A percentile compares a stretch with the other conserved stretches of the same genome.
Conservation (phyloP, 225 moss, liverwort and hornwort genomes). For the Pseudisothecium myosuroides region DNA sequence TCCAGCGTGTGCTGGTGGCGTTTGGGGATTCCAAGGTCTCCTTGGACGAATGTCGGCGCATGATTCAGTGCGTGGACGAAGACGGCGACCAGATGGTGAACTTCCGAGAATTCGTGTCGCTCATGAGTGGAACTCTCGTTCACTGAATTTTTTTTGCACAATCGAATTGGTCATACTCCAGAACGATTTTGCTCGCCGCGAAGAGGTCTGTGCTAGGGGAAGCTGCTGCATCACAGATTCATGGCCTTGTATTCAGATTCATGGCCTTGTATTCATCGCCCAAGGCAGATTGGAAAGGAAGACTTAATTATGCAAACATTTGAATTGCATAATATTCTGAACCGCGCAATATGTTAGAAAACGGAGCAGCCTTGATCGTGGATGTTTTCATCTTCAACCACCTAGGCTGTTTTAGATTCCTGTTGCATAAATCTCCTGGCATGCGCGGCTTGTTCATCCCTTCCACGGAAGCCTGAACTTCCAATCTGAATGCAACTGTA, state of each 20-base stretch:
- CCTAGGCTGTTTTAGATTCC: not conserved
- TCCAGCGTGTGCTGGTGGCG: slow-evolving; percentile 34
- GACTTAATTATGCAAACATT: not conserved
- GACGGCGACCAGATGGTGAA: slow-evolving; percentile 16
- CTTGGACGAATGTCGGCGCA: slow-evolving; percentile 32
- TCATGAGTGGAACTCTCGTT: not conserved
- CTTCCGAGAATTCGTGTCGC: slow-evolving; percentile 7
- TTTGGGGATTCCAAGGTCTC: slow-evolving; percentile 39
- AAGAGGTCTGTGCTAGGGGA: not conserved
- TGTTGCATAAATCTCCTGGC: not conserved
- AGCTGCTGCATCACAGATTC: not conserved
- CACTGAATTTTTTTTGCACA: not conserved
- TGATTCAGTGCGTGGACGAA: slow-evolving; percentile 21
- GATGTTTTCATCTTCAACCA: not conserved
- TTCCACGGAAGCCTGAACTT: not conserved
- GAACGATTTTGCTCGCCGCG: too few relatives aligned
- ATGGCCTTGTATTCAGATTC: not conserved
- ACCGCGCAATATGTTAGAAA: not conserved
- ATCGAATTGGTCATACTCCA: not conserved
- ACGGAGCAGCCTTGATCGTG: not conserved
- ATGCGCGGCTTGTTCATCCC: not conserved
- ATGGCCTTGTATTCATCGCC: not conserved
- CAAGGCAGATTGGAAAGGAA: not conserved
- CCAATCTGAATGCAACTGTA: not conserved
- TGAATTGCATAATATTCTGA: not conserved